These are phyloP conservation scores for Tolypocladium inflatum DNA, from an alignment of 2,329 filamentous ascomycete species.

Conservation along the genomic window DNA sequence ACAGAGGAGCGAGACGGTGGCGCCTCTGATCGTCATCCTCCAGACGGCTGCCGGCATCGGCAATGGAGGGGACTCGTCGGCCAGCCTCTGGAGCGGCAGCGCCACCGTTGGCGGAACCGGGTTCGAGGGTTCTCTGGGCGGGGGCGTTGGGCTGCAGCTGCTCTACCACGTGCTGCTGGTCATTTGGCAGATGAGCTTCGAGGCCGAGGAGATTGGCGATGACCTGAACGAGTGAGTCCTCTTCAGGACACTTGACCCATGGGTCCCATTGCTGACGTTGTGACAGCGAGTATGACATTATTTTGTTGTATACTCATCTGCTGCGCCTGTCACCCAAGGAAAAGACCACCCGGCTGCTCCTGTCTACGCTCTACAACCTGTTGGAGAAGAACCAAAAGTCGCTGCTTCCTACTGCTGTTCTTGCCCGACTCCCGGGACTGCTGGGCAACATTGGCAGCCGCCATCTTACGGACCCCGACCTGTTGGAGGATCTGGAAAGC, in stretches of 20 bases:
- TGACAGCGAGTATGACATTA: constrained; percentile 81
- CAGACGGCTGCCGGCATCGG: constrained; percentile 64
- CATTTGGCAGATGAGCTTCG: constrained; percentile 94
- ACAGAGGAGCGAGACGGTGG: constrained; percentile 75
- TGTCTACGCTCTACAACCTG: constrained; percentile 85
- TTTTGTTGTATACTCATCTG: constrained; percentile 86
- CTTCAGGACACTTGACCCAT: neutral
- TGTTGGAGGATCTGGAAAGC: constrained; percentile 51
- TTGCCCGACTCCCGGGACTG: constrained; percentile 68
- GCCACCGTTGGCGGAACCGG: constrained; percentile 46
- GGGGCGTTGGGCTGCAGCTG: constrained; percentile 83
- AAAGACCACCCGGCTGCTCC: constrained; percentile 86
- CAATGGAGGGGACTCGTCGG: constrained; percentile 53
- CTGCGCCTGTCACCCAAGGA: constrained; percentile 91
- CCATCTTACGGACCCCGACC: constrained; percentile 54
- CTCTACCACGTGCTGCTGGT: constrained; percentile 91
- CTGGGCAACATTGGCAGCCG: constrained; percentile 53
- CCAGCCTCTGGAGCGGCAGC: constrained; percentile 52
- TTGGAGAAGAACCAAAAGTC: constrained; percentile 61
- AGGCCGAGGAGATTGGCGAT: constrained; percentile 61
- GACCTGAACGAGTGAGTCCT: constrained; percentile 76
- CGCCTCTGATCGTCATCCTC: constrained; percentile 74
- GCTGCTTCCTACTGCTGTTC: constrained; percentile 73
- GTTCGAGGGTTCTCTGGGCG: constrained; percentile 55
- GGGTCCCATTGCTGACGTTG: neutral